Evolutionary conservation across 2,329 filamentous ascomycete genomes (phyloP).

Genomic region (Aureobasidium sp.): DNA sequence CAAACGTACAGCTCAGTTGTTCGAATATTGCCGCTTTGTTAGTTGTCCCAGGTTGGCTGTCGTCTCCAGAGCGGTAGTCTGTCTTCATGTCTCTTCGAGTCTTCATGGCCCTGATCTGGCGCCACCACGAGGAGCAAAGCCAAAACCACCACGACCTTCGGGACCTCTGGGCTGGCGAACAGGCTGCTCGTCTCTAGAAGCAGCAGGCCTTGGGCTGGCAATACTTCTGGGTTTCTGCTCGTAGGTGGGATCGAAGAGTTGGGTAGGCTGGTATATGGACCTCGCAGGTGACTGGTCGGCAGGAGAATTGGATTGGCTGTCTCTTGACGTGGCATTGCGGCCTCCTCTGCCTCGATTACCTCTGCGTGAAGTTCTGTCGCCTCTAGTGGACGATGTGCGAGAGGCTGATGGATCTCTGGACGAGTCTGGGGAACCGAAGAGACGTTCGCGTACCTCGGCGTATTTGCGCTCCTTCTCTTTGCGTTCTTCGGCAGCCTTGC

Average conservation of each 20-base stretch:
- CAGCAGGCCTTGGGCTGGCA: conserved; percentile 37
- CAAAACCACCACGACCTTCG: conserved; percentile 72
- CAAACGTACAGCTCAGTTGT: neutral
- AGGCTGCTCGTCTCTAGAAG: conserved; percentile 56
- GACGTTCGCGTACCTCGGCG: conserved; percentile 77
- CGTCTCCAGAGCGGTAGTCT: neutral
- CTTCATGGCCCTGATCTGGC: neutral
- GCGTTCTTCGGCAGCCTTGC: conserved; percentile 67
- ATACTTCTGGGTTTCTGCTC: conserved; percentile 50
- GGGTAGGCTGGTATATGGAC: conserved; percentile 31
- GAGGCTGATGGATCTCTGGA: conserved; percentile 21
- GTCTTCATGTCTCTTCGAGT: neutral
- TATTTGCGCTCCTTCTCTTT: conserved; percentile 89
- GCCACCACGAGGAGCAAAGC: conserved; percentile 46
- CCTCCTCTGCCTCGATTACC: conserved; percentile 25
- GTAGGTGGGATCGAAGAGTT: conserved; percentile 73
- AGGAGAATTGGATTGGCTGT: conserved; percentile 28
- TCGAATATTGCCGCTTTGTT: neutral
- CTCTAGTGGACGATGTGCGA: conserved; percentile 17
- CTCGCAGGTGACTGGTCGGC: conserved; percentile 30
- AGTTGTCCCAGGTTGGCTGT: neutral
- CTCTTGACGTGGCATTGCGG: conserved; percentile 26
- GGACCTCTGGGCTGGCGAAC: conserved; percentile 71
- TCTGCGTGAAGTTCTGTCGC: conserved; percentile 19
- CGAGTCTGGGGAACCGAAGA: conserved; percentile 57